Evolutionary conservation across 331 rosid species (phyloP).

Genomic region (Rhamnella rubrinervis): DNA sequence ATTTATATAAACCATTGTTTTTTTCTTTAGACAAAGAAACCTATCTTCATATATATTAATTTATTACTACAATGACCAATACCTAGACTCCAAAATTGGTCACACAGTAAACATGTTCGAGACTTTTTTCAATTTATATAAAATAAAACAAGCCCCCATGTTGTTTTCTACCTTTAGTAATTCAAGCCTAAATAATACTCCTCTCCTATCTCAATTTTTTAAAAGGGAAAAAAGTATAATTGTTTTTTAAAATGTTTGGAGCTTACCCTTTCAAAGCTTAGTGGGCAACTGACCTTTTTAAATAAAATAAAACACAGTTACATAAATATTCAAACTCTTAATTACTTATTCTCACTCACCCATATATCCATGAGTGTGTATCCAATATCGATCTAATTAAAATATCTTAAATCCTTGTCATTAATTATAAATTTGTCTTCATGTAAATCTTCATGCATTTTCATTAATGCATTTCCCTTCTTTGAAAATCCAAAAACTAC

Average conservation of each 20-base stretch:
- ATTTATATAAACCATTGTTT: background rate
- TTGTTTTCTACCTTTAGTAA: background rate
- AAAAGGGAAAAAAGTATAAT: background rate
- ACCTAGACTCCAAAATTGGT: background rate
- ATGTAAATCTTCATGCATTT: no score
- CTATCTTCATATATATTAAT: background rate
- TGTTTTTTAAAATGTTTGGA: background rate
- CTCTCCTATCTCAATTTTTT: background rate
- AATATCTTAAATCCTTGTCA: no score
- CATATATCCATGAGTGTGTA: no score
- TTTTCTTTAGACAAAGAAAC: background rate
- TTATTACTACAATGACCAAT: background rate
- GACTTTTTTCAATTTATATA: background rate
- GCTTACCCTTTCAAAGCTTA: no score
- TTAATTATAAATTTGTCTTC: no score
- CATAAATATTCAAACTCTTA: no score
- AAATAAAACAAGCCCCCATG: background rate
- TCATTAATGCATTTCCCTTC: no score
- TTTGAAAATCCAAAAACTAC: no score
- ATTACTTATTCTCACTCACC: no score
- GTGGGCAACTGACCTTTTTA: no score
- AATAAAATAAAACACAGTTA: no score
- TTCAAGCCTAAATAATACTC: background rate
- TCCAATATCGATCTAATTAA: no score
- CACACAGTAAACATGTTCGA: conserved; percentile 19